A percentile compares a stretch with the other conserved stretches of the same genome.
These are phyloP conservation scores for Scalesia atractyloides DNA, from an alignment of 129 eudicot genomes.

Conservation along the genomic window DNA sequence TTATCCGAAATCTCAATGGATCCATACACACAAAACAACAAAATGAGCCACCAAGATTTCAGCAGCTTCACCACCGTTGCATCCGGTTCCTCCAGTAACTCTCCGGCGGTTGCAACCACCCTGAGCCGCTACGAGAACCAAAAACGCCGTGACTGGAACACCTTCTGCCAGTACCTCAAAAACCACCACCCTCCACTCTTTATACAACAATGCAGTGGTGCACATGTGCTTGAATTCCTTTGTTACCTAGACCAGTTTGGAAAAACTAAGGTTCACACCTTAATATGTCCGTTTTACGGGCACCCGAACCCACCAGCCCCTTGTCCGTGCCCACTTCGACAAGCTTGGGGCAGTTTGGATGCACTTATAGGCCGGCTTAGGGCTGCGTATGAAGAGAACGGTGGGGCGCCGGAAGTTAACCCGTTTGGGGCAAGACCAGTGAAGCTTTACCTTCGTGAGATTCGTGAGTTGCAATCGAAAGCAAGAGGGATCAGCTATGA, in stretches of 20 bases:
- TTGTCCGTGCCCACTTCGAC: conserved; percentile 83
- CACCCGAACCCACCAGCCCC: conserved; percentile 84
- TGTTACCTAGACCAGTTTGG: conserved; percentile 85
- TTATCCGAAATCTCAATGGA: conserved; percentile 38
- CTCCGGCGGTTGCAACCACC: conserved; percentile 27
- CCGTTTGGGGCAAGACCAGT: conserved; percentile 82
- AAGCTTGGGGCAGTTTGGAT: conserved; percentile 92
- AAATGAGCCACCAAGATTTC: conserved; percentile 11
- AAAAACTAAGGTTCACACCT: conserved; percentile 76
- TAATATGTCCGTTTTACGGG: conserved; percentile 75
- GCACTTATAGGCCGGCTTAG: conserved; percentile 79
- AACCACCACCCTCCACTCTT: conserved; percentile 82
- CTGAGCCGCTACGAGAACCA: conserved; percentile 88
- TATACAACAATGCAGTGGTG: conserved; percentile 67
- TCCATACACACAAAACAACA: conserved; percentile 16
- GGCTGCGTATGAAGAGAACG: conserved; percentile 85
- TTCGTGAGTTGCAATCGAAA: conserved; percentile 84
- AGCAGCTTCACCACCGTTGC: conserved; percentile 20
- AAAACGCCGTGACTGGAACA: conserved; percentile 88
- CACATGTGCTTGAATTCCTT: conserved; percentile 80
- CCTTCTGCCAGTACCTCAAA: conserved; percentile 73
- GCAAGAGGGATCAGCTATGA: conserved; percentile 87
- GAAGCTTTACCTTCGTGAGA: conserved; percentile 77
- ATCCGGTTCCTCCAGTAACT: conserved; percentile 30
- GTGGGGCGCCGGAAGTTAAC: conserved; percentile 68